Evolutionary conservation across 139 green algal species (phyloP).

Genomic region (Eudorina sp.): DNA sequence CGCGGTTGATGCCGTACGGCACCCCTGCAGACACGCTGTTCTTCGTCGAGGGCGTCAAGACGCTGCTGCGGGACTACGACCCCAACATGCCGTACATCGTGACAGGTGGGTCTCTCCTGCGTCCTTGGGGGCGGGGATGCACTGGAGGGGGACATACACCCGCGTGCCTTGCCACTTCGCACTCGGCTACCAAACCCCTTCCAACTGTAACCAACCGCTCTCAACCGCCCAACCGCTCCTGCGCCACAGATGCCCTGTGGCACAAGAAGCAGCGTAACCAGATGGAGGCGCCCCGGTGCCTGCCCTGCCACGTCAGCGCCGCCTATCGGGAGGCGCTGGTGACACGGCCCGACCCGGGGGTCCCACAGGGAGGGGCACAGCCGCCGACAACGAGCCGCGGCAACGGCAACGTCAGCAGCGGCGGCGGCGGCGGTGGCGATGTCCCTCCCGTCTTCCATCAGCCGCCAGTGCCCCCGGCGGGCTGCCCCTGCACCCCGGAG

Average conservation of each 20-base stretch:
- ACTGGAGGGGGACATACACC: too few species aligned
- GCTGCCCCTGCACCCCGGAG: slow-evolving; percentile 40
- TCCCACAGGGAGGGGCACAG: background rate
- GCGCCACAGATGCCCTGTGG: slow-evolving; percentile 29
- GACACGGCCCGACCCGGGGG: background rate
- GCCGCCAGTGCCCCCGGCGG: slow-evolving; percentile 3
- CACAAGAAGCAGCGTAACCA: slow-evolving; percentile 34
- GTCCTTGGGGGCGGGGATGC: too few species aligned
- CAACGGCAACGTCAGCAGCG: background rate
- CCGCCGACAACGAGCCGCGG: background rate
- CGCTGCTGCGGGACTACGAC: slow-evolving; percentile 26
- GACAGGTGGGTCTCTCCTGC: background rate
- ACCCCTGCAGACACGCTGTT: slow-evolving; percentile 30
- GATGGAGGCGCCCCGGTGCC: slow-evolving; percentile 31
- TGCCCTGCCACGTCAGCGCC: slow-evolving; percentile 16
- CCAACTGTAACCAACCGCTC: background rate
- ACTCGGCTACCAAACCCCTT: background rate
- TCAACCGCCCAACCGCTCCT: background rate
- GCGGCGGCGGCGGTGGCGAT: background rate
- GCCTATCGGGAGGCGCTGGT: background rate
- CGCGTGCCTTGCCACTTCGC: background rate
- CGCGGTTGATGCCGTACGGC: too few species aligned
- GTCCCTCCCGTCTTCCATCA: background rate
- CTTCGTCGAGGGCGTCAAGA: slow-evolving; percentile 10
- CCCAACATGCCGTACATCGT: slow-evolving; percentile 39